Base-by-base conservation (phyloP, 2,329 filamentous ascomycete genomes). In the Verruconis gallopava region DNA sequence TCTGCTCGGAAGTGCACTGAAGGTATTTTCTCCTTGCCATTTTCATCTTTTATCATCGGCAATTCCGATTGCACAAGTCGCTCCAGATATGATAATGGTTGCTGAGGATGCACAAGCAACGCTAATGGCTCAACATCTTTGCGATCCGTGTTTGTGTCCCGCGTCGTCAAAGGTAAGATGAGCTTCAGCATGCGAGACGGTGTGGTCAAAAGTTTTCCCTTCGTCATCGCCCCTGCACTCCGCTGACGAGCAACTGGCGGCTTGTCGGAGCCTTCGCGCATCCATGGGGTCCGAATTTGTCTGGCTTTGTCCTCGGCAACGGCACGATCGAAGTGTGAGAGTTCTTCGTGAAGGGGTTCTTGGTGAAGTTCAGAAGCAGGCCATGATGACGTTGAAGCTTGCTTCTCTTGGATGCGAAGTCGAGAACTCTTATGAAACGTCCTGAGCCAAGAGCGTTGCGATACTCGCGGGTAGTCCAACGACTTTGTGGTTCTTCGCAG, bases 51-150 rank as follows among this genome's bases (percentile, higher is more conserved):
- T 12, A 89, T 67, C 0, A 75, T 74, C 0, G 85, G 83, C 0
- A 94, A 68, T 59, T 94, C 88, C 41, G 85, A 81, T 55, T 94
- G 88, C 37, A 95, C 88, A 3, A 95, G 66, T 5, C 85, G 76
- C 58, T 93, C 85, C 33, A 94, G 76, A 57, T 94, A 93, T 5
- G 85, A 93, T 3, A 95, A 70, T 0, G 88, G 88, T 55, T 95
- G 88, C 47, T 93, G 84, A 0, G 88, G 86, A 51, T 94, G 88
- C 0, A 94, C 72, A 2, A 94, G 74, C 0, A 94, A 71, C 1
- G 86, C 86, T 11, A 94, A 68, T 0, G 86, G 85, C 51, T 93
- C 83, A n/a, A 89, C 76, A 37, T 78, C 72, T 59, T 81, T 79
- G 44, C 76, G 68, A 47, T 78, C 72, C 2, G 63, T 62, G 47